Evolutionary conservation across 257 asterid species (phyloP).

Genomic region (Paraleonurus japonicus): DNA sequence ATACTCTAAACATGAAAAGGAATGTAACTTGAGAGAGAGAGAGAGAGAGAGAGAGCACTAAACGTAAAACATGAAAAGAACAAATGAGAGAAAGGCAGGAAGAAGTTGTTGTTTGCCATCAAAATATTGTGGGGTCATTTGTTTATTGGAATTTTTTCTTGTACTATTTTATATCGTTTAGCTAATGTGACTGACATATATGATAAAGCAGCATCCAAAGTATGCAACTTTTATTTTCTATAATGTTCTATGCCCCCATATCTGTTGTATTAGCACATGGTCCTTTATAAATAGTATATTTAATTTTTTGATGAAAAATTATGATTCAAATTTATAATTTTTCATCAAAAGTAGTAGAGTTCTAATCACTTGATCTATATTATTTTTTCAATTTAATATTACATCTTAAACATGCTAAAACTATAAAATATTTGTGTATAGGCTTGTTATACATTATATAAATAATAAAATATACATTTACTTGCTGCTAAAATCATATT

Average conservation of each 20-base stretch:
- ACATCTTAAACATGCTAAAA: too few species aligned
- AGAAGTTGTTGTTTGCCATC: constrained; percentile 17
- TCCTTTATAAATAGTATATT: not conserved
- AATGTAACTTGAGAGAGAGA: not conserved
- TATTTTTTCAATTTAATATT: too few species aligned
- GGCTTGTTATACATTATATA: not conserved
- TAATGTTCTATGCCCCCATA: not conserved
- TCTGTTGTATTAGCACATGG: not conserved
- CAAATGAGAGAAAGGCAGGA: constrained; percentile 17
- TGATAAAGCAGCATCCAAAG: not conserved
- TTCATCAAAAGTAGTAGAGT: too few species aligned
- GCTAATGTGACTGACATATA: not conserved
- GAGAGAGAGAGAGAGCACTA: not conserved
- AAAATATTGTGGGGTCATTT: constrained; percentile 32
- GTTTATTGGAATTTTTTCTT: not conserved
- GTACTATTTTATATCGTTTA: not conserved
- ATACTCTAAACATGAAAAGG: not conserved
- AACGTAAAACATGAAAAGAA: constrained; percentile 23
- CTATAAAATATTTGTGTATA: not conserved
- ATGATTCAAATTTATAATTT: too few species aligned
- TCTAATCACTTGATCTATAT: too few species aligned
- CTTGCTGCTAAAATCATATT: too few species aligned
- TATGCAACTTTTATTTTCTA: not conserved
- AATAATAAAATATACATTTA: not conserved
- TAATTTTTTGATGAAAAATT: too few species aligned